Conservation (phyloP, 2,329 filamentous ascomycete species). For the Colletotrichum sp. region DNA sequence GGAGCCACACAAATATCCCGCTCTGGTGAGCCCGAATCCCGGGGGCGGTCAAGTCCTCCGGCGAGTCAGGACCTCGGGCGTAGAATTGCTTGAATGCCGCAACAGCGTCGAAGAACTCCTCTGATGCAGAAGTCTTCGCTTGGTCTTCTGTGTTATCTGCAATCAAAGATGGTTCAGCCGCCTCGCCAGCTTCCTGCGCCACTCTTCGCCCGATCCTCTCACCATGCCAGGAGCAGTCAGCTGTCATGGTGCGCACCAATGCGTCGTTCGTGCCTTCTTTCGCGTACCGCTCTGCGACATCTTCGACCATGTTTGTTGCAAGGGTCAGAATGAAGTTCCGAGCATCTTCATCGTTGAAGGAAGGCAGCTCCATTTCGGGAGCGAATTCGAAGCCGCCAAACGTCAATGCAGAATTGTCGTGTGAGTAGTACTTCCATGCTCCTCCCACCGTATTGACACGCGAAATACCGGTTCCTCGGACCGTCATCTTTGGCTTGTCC, state of each 20-base stretch:
- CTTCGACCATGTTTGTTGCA: background rate
- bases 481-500: background rate
- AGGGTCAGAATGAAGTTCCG: background rate
- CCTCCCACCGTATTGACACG: background rate
- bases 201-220: background rate
- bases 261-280: background rate
- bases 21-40: conserved; percentile 5
- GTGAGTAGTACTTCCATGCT: background rate
- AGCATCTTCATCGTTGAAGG: conserved; percentile 3
- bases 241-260: background rate
- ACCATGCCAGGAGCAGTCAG: background rate
- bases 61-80: background rate
- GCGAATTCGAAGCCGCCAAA: background rate
- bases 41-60: background rate
- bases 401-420: background rate
- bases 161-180: too few species aligned
- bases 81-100: background rate
- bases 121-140: background rate
- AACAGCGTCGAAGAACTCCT: background rate
- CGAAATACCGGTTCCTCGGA: background rate
- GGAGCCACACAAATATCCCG: background rate
- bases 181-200: background rate
- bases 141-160: background rate
- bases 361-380: background rate
- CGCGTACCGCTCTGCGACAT: background rate